Base-by-base conservation (phyloP, 192 early-diverging fungal species). In the Podila epicladia region DNA sequence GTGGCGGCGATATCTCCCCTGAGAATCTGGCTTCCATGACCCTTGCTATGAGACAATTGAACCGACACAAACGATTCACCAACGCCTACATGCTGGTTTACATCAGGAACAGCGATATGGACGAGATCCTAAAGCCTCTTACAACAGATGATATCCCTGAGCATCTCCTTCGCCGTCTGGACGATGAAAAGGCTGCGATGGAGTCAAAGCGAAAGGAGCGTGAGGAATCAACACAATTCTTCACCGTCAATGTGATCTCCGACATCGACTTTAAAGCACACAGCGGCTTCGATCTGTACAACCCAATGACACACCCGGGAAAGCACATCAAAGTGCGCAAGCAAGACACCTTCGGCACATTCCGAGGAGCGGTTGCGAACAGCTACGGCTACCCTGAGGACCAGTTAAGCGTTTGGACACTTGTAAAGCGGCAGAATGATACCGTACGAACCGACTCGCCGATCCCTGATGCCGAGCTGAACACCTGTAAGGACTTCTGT, bases 61-160 rank as follows among this genome's bases (percentile, higher is more conserved):
- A 72, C 59, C 70, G 77, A 24, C 77, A 80, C 62, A 97, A 95
- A 76, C 92, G 95, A 32, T 97, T 94, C 76, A 96, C 95, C 8
- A 99, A 98, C 71, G 98, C 98, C 9, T 99, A 99, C 88, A 98
- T 99, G 97, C 86, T 99, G 82, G 97, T 98, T 31, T 99, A 99
- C 68, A 91, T 99, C 51, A 93, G 97, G 59, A 91, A 96, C 80
- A 72, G 84, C 15, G 87, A 92, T 73, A 82, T 92, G 65, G 92
- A 92, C 29, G 70, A 89, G 26, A 88, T 98, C 29, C 83, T 98
- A 62, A 84, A 86, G 15, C 87, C 90, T 28, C 76, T 94, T 6
- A 84, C 85, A 15, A 85, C 88, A 15, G 68, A 85, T 3, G 95
- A 97, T 37, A 92, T 97, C 62, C 97, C 97, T 13, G 84, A 83